Conservation (phyloP, 176 grass and related monocot species). For the Tillandsia leiboldiana region DNA sequence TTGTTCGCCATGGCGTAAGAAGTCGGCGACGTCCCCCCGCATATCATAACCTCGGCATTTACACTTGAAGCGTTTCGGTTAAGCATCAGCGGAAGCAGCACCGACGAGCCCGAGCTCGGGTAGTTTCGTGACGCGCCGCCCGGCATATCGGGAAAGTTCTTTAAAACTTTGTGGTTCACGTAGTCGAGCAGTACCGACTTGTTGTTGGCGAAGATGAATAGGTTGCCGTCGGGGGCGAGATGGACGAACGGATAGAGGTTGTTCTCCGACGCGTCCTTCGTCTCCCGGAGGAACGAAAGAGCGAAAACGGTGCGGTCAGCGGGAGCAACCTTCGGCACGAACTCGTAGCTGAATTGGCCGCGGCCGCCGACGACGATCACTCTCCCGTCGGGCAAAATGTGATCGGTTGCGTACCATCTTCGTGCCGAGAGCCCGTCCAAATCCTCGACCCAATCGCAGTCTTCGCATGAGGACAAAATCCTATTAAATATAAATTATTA, state of each 20-base stretch:
- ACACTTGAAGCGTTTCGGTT: neutral
- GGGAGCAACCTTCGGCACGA: conserved; percentile 13
- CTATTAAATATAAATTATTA: too few relatives aligned
- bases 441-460: conserved; percentile 25
- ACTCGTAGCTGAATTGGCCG: conserved; percentile 26
- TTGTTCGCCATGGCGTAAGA: neutral
- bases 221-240: conserved; percentile 27
- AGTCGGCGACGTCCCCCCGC: conserved; percentile 12
- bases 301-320: neutral
- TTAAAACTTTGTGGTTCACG: conserved; percentile 15
- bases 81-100: conserved; percentile 20
- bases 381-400: conserved; percentile 22
- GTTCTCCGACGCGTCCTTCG: conserved; percentile 17
- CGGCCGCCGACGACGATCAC: conserved; percentile 29
- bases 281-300: conserved; percentile 20
- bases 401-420: conserved; percentile 32
- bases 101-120: conserved; percentile 29
- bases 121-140: conserved; percentile 29
- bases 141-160: conserved; percentile 15
- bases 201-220: conserved; percentile 39
- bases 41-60: conserved; percentile 25
- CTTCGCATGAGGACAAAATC: conserved; percentile 10
- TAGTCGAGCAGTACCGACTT: conserved; percentile 29
- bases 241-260: conserved; percentile 39
- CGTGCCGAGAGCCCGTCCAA: neutral